Evolutionary conservation across 2,329 filamentous ascomycete genomes (phyloP), one percentile per base, ranked within the genome.

Genomic region (Colletotrichum limetticola): DNA sequence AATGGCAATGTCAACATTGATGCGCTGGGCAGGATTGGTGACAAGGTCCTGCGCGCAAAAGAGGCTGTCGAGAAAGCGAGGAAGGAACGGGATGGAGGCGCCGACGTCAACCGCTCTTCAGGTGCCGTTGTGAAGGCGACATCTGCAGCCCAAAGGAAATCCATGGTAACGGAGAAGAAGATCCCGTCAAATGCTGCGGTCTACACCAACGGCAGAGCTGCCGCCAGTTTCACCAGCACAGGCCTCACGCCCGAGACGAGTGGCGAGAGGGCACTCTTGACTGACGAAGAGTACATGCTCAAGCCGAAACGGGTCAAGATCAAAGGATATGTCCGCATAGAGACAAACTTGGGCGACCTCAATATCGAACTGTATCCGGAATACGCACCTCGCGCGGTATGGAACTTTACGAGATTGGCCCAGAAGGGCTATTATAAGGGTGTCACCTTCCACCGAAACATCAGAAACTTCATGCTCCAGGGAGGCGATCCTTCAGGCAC

Each of bases 381-480:
- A 80, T 94, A 92, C 68, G 95, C 97, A 2, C 97, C 97, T 1
- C 94, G 93, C 77, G 95, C 97, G 0, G 97, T 98, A 1, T 99
- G 96, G 95, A 99, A 99, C 82, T 99, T 99, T 79, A 90, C 97
- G 65, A 92, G 93, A 68, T 86, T 99, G 5, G 91, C 95, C 1
- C 93, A 98, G 79, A 94, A 93, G 76, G 96, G 96, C 1, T 98
- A 98, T 83, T 99, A 98, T 85, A 91, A 91, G 64, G 90, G 90
- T 75, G 92, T 98, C 2, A 83, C 89, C 14, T 99, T 99, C 80
- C 97, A 99, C 82, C 91, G 97, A 75, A 98, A 97, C 81, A 98
- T 99, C 78, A 92, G 92, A 71, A 94, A 94, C 77, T 99, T 99
- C 81, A 99, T 99, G 97, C 94, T 99, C 52, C 97, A 99, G 82